These are phyloP conservation scores for Phytopythium delawarense DNA, from an alignment of 352 stramenopile species.

Conservation along the genomic window DNA sequence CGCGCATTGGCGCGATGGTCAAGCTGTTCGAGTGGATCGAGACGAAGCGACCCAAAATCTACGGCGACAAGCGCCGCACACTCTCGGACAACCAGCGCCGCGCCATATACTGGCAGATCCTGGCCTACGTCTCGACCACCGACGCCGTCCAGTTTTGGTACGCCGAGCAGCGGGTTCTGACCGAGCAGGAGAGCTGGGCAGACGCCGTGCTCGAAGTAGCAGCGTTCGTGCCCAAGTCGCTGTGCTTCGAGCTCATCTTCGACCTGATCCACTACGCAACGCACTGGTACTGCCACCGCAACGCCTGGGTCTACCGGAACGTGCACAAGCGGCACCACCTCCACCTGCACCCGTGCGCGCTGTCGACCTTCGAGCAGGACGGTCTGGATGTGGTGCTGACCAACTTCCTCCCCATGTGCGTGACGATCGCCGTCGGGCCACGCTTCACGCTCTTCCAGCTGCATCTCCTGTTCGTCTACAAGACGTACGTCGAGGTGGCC, in stretches of 20 bases:
- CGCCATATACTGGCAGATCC: conserved; percentile 34
- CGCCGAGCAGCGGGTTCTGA: conserved; percentile 3
- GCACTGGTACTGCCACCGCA: conserved; percentile 48
- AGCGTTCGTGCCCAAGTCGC: conserved; percentile 52
- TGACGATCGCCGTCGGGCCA: conserved; percentile 21
- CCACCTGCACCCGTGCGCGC: conserved; percentile 44
- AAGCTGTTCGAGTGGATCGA: conserved; percentile 50
- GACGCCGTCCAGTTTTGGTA: conserved; percentile 34
- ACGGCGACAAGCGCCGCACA: conserved; percentile 31
- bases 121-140: conserved; percentile 34
- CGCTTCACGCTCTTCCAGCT: conserved; percentile 32
- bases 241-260: conserved; percentile 56
- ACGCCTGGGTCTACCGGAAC: conserved; percentile 40
- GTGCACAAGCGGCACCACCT: conserved; percentile 61
- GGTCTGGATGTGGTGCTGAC: conserved; percentile 44
- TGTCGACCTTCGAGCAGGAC: conserved; percentile 62
- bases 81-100: conserved; percentile 20
- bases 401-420: conserved; percentile 44
- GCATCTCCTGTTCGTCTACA: conserved; percentile 59
- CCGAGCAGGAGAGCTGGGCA: not conserved
- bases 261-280: conserved; percentile 57
- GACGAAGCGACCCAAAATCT: conserved; percentile 35
- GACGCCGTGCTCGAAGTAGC: conserved; percentile 13
- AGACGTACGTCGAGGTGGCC: conserved; percentile 67
- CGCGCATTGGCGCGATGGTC: conserved; percentile 31